These are phyloP conservation scores for Cryptosporidium sp. DNA, from an alignment of 169 alveolate genomes.

Conservation along the genomic window DNA sequence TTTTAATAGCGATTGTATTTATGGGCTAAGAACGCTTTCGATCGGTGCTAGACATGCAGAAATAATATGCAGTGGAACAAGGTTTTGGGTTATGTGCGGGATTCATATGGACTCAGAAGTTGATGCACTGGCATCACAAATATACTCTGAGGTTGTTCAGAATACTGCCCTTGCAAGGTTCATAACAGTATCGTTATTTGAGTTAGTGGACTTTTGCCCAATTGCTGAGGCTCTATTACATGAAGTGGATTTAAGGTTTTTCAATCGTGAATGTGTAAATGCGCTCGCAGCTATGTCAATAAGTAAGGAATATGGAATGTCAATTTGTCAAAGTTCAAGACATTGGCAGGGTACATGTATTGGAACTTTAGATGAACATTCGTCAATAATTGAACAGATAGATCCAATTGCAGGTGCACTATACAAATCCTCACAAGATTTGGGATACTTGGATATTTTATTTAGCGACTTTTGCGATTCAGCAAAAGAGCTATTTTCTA, in stretches of 20 bases:
- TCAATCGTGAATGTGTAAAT: conserved; percentile 73
- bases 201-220: conserved; percentile 69
- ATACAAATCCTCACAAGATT: conserved; percentile 52
- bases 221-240: conserved; percentile 53
- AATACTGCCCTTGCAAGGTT: conserved; percentile 35
- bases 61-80: conserved; percentile 65
- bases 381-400: conserved; percentile 32
- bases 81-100: conserved; percentile 75
- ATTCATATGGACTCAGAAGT: conserved; percentile 51
- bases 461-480: conserved; percentile 55
- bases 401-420: conserved; percentile 74
- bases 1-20: conserved; percentile 73
- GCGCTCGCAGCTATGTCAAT: conserved; percentile 72
- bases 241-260: conserved; percentile 59
- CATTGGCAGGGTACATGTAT: conserved; percentile 74
- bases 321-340: conserved; percentile 68
- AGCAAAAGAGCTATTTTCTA: conserved; percentile 16
- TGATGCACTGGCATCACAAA: conserved; percentile 69
- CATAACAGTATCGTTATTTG: conserved; percentile 35
- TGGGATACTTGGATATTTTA: conserved; percentile 55
- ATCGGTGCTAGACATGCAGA: conserved; percentile 72
- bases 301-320: conserved; percentile 49
- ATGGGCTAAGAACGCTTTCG: conserved; percentile 66
- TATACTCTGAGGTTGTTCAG: conserved; percentile 70
- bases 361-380: conserved; percentile 28